Evolutionary conservation across 2,329 filamentous ascomycete species (phyloP), one percentile per base, ranked within the genome.

Genomic region (Pseudocercospora vitis): DNA sequence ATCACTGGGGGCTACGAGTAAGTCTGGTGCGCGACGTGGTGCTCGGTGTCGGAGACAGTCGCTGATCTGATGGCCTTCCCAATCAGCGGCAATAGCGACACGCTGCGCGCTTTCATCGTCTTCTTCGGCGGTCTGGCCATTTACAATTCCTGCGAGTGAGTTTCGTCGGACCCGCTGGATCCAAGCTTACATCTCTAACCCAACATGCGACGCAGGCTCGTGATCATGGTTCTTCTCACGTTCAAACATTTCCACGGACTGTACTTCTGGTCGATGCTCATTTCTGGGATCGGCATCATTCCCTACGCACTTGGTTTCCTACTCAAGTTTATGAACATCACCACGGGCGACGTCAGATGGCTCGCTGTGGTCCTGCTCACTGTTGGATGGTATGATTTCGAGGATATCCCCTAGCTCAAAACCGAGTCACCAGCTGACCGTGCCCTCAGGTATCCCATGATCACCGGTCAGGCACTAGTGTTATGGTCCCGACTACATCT

Each of bases 401-500:
- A n/a, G n/a, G n/a, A n/a, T n/a, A n/a, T n/a, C n/a, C n/a, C n/a
- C n/a, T n/a, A n/a, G n/a, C n/a, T n/a, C n/a, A n/a, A n/a, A n/a
- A n/a, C n/a, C n/a, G n/a, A n/a, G n/a, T n/a, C n/a, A n/a, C n/a
- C n/a, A n/a, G n/a, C n/a, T n/a, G n/a, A n/a, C n/a, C n/a, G n/a
- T n/a, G n/a, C n/a, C n/a, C n/a, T n/a, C n/a, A 81, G 83, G 79
- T 80, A 78, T 65, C 62, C 71, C 2, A 84, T 85, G 80, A 78
- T 86, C 0, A 83, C 81, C 1, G 83, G 83, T 0, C 57, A 62
- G 46, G 48, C 52, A 19, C 16, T 57, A 1, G 83, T 86, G 1
- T 71, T 86, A 1, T 86, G 82, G 71, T 85, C 82, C 0, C 76
- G 83, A 5, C 74, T 86, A 0, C 81, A 85, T 63, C 73, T 86